Evolutionary conservation across 139 green algal species (phyloP), one percentile per base, ranked within the genome.

Genomic region (Chlorella sp.): DNA sequence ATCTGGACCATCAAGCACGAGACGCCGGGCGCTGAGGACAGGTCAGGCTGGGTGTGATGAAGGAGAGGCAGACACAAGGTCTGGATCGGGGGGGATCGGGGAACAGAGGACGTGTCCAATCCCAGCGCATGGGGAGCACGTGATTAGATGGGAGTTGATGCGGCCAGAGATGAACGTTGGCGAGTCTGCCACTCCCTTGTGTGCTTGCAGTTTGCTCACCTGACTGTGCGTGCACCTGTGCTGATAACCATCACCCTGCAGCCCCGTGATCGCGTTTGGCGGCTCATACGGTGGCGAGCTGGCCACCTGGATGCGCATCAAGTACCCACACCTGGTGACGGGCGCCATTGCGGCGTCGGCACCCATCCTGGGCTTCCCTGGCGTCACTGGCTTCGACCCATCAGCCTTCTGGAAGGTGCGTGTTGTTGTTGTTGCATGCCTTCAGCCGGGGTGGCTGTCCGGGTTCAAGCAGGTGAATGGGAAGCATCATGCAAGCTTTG

Each of bases 201-300:
- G n/a, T n/a, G n/a, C n/a, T n/a, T n/a, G n/a, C n/a, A n/a, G n/a
- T n/a, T n/a, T n/a, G n/a, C n/a, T n/a, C n/a, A n/a, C n/a, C n/a
- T n/a, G n/a, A n/a, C 42, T 55, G 42, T 55, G 42, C 17, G 42
- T 24, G 42, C 42, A 55, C 42, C 42, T 55, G 42, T 55, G 17
- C 42, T 10, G 42, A 17, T 55, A 24, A 17, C 42, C 42, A n/a
- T n/a, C 42, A 17, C 42, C 10, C 17, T 55, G 65, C 67, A 78
- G 72, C 35, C 83, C 90, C 1, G 76, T 95, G 59, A 84, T 95
- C 50, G 82, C 76, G 1, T 96, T 96, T 77, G 91, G 91, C 1
- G 91, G 91, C 30, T 87, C 72, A 3, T 96, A 97, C 70, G 91
- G 85, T 77, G 91, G 89, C 68, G 94, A 96, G 91, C 81, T 96